Evolutionary conservation across 78 protist genomes (phyloP).

Genomic region (Cavenderia fasciculata): DNA sequence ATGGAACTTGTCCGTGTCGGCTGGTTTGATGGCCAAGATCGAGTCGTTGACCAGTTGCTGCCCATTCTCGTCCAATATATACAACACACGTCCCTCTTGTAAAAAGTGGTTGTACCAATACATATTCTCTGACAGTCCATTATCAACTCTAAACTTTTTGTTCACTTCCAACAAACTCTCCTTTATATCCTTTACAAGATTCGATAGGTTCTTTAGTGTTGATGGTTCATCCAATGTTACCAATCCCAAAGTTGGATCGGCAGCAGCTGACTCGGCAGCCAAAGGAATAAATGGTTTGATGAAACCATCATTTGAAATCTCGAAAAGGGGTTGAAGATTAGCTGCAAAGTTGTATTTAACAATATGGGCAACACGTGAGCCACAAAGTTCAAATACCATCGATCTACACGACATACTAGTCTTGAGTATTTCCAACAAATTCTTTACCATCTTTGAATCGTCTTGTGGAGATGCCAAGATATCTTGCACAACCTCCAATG

Average conservation of each 20-base stretch:
- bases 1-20: conserved; percentile 37
- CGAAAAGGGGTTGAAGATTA: conserved; percentile 33
- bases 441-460: neutral
- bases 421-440: neutral
- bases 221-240: neutral
- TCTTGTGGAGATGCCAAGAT: neutral
- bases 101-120: conserved; percentile 48
- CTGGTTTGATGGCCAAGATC: conserved; percentile 40
- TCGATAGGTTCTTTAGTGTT: neutral
- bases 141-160: conserved; percentile 7
- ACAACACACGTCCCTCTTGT: conserved; percentile 53
- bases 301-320: neutral
- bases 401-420: neutral
- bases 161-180: neutral
- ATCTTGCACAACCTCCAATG: neutral
- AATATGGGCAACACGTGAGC: conserved; percentile 28
- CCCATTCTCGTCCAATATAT: conserved; percentile 1
- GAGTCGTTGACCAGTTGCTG: neutral
- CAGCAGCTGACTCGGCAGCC: too few relatives aligned
- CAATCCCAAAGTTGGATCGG: neutral
- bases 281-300: too few relatives aligned
- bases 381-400: conserved; percentile 46
- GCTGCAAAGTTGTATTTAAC: conserved; percentile 45
- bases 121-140: conserved; percentile 22
- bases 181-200: neutral